Conservation (phyloP, 2,329 filamentous ascomycete genomes). For the Fusarium euwallaceae region DNA sequence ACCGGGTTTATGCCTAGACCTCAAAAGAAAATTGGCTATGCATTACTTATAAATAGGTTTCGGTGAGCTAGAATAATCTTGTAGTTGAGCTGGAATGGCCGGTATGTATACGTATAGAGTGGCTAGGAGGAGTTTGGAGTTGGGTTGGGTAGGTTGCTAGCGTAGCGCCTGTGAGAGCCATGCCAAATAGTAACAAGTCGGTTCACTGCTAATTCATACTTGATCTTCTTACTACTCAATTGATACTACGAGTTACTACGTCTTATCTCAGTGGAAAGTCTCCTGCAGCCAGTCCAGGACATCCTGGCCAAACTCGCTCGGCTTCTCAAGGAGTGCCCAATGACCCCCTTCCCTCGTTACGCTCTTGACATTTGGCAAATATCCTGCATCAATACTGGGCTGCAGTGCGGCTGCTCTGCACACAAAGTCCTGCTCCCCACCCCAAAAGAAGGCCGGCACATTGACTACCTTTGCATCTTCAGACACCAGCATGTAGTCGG, state of each 20-base stretch:
- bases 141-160: neutral
- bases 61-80: neutral
- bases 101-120: neutral
- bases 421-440: slow-evolving; percentile 45
- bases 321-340: slow-evolving; percentile 49
- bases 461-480: slow-evolving; percentile 35
- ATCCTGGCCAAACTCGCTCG: slow-evolving; percentile 43
- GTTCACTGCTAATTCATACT: neutral
- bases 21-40: neutral
- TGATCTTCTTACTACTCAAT: neutral
- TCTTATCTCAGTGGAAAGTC: neutral
- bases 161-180: neutral
- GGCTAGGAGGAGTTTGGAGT: neutral
- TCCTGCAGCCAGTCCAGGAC: slow-evolving; percentile 35
- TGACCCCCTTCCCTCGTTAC: slow-evolving; percentile 46
- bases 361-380: slow-evolving; percentile 45
- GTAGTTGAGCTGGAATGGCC: neutral
- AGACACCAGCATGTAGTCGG: slow-evolving; percentile 30
- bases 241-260: neutral
- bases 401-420: slow-evolving; percentile 41
- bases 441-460: slow-evolving; percentile 47
- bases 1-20: neutral
- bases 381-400: slow-evolving; percentile 32
- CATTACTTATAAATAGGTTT: neutral
- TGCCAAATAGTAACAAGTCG: too few species aligned